Evolutionary conservation across 352 stramenopile species (phyloP), one percentile per base, ranked within the genome.

Genomic region (Globisporangium carolinianum): DNA sequence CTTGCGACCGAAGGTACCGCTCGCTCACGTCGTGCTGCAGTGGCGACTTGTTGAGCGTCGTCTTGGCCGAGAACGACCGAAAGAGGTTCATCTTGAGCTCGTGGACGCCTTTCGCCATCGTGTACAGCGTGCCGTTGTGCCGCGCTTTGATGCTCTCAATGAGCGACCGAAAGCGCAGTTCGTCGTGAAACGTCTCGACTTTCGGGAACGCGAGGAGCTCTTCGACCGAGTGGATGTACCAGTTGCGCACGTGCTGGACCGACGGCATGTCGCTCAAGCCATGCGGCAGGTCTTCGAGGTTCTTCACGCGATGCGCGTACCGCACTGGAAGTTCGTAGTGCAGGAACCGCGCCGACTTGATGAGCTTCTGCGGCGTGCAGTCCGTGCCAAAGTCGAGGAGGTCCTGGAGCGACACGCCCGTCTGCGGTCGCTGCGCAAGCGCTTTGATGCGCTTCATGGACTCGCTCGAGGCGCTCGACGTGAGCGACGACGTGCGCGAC

Each of bases 61-160:
- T 32, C 56, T 82, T 84, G 53, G 73, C 70, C 2, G 73, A 67
- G 61, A 91, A 89, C 35, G 86, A 83, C 18, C 74, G 69, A 58
- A 96, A 86, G 14, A 92, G 65, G 56, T 96, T 69, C 70, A 92
- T 78, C 56, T 98, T 96, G 62, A 99, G 90, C 82, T 99, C 94
- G 66, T 98, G 97, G 7, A 98, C 95, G 42, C 97, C 97, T 57
- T 97, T 95, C n/a, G 98, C 97, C 95, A 99, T 99, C 24, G 98
- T 99, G 42, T 99, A 97, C 11, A 99, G 82, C 35, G 98, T 98
- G 39, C 89, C 86, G n/a, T 89, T 95, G 76, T 99, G 97, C 11
- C 97, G 75, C 42, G 96, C 83, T 74, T 99, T 99, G 62, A 99
- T 98, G 55, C 81, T 92, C 67, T 98, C 89, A 35, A 99, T 87